phyloP scores from a whole-genome alignment of 345 rosid genomes.

The Citrus sp. region DNA sequence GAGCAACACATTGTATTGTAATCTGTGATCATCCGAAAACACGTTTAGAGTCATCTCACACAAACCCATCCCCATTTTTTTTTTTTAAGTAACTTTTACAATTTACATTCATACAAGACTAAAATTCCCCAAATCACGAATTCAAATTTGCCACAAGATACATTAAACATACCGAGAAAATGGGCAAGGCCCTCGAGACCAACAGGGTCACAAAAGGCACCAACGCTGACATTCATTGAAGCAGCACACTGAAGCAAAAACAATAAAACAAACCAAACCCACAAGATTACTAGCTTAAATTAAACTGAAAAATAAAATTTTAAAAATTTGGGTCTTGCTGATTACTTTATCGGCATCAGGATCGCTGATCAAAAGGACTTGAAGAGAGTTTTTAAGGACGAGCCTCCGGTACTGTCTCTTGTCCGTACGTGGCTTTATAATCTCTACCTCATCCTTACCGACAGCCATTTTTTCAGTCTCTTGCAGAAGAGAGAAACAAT shows the following conservation, averaged over 20 bases:
- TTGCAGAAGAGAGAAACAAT: neutral
- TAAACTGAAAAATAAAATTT: neutral
- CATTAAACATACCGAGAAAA: slow-evolving; percentile 56
- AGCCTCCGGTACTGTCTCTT: slow-evolving; percentile 65
- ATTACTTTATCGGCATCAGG: slow-evolving; percentile 82
- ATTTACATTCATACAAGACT: neutral
- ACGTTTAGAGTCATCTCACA: neutral
- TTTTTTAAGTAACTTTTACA: neutral
- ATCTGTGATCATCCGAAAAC: neutral
- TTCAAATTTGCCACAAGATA: neutral
- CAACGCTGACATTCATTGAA: slow-evolving; percentile 81
- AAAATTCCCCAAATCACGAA: neutral
- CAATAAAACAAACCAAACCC: neutral
- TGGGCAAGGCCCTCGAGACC: slow-evolving; percentile 95
- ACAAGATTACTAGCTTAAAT: neutral
- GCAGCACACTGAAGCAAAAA: slow-evolving; percentile 73
- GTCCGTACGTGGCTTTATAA: slow-evolving; percentile 73
- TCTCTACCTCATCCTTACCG: slow-evolving; percentile 41
- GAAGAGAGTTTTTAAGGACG: slow-evolving; percentile 65
- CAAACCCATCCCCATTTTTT: too few species aligned
- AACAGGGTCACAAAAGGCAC: slow-evolving; percentile 72
- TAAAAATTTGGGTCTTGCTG: neutral
- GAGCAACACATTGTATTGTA: neutral
- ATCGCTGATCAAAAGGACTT: slow-evolving; percentile 79
- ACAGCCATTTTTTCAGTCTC: slow-evolving; percentile 38